A percentile compares a stretch with the other conserved stretches of the same genome.
These are phyloP conservation scores for Wickerhamiella domercqiae DNA, from an alignment of 805 yeast genomes.

Conservation along the genomic window DNA sequence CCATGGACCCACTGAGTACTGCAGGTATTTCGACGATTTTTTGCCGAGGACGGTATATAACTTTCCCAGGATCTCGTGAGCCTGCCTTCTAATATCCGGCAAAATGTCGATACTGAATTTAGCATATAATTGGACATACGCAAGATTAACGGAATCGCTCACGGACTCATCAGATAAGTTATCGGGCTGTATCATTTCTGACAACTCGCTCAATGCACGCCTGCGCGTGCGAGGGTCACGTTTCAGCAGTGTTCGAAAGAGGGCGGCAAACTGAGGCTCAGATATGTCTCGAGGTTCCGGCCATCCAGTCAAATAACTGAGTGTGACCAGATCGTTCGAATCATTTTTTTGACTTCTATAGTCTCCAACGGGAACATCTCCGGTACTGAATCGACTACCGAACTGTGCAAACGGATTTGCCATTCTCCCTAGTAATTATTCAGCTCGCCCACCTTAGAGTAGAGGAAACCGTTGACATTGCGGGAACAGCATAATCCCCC, in stretches of 20 bases:
- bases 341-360: constrained; percentile 2
- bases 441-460: too few relatives aligned
- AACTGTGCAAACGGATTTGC: constrained; percentile 16
- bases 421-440: too few relatives aligned
- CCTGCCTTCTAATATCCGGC: constrained; percentile 40
- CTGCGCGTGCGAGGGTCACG: constrained; percentile 77
- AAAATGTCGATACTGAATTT: constrained; percentile 62
- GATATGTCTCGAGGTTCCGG: constrained; percentile 48
- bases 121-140: constrained; percentile 58
- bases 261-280: constrained; percentile 37
- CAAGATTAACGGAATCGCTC: constrained; percentile 51
- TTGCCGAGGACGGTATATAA: constrained; percentile 39
- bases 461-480: too few relatives aligned
- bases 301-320: constrained; percentile 61
- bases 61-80: constrained; percentile 52
- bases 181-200: constrained; percentile 20
- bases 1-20: constrained; percentile 60
- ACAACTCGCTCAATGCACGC: constrained; percentile 50
- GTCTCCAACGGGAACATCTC: constrained; percentile 5
- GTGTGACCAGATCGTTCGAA: constrained; percentile 34
- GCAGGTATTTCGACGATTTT: constrained; percentile 46
- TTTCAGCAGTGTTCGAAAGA: constrained; percentile 64
- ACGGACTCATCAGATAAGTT: constrained; percentile 35
- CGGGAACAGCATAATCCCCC: too few relatives aligned
- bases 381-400: constrained; percentile 2